phyloP scores from a whole-genome alignment of 139 green algal genomes.

The Gonium pectorale region DNA sequence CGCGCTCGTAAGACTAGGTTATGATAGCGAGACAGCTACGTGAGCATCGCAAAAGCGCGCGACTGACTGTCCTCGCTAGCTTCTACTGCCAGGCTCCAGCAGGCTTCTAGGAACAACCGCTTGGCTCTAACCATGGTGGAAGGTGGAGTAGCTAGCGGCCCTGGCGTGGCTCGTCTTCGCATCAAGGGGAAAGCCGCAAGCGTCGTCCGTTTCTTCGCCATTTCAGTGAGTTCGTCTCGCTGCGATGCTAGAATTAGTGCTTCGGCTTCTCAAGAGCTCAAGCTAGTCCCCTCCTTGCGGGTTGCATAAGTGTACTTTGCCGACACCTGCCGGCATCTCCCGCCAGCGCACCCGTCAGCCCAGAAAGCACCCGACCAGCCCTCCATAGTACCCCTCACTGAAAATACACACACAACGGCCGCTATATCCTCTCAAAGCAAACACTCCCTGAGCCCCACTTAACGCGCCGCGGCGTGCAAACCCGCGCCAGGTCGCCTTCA shows the following conservation, averaged over 20 bases:
- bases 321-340: no score
- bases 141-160: neutral
- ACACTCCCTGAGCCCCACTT: neutral
- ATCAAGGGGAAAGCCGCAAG: slow-evolving; percentile 45
- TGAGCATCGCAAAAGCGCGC: no score
- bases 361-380: neutral
- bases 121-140: neutral
- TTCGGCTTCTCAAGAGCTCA: neutral
- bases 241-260: neutral
- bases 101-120: no score
- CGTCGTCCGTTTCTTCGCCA: slow-evolving; percentile 50
- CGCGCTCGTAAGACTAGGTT: no score
- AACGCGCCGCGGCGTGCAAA: no score
- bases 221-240: slow-evolving; percentile 24
- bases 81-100: no score
- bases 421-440: neutral
- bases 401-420: neutral
- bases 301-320: no score
- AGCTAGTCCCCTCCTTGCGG: neutral
- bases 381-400: neutral
- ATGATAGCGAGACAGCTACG: no score
- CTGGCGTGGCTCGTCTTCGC: neutral
- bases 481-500: slow-evolving; percentile 69
- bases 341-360: neutral
- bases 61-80: no score